These are phyloP conservation scores for Primulina tabacum DNA, from an alignment of 257 asterid genomes.

Conservation along the genomic window DNA sequence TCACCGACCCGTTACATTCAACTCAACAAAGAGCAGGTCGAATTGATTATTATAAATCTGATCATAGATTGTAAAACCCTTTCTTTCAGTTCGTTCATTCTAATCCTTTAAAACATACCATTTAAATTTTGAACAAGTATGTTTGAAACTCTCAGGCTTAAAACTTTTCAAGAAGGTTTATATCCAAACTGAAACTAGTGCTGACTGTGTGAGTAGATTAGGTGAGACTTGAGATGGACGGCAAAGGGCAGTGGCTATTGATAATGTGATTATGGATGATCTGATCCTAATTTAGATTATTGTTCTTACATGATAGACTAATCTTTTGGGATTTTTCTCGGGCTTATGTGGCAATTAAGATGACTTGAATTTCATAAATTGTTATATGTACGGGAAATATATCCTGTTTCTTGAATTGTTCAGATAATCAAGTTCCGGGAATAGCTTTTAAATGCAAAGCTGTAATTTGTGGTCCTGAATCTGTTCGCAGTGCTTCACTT, in stretches of 20 bases:
- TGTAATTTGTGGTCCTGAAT: conserved; percentile 16
- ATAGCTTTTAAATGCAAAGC: background rate
- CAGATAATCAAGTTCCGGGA: background rate
- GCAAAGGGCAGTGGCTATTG: background rate
- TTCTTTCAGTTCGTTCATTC: conserved; percentile 1
- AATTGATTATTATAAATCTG: conserved; percentile 16
- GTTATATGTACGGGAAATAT: background rate
- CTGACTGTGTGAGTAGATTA: background rate
- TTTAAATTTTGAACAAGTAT: background rate
- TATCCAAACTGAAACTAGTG: no score
- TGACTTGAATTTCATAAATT: background rate
- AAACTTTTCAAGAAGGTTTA: no score
- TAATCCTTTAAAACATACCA: background rate
- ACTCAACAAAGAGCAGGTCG: conserved; percentile 70
- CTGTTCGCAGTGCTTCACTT: conserved; percentile 50
- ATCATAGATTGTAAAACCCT: conserved; percentile 1
- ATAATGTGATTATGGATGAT: background rate
- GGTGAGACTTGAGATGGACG: background rate
- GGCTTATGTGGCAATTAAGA: background rate
- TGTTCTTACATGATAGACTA: background rate
- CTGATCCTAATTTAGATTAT: background rate
- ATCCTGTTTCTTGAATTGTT: background rate
- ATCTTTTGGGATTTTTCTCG: background rate
- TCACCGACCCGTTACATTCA: conserved; percentile 75
- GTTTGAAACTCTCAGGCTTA: background rate